Conservation (phyloP, 129 eudicot genomes). For the Chrysanthemum lavandulifolium region DNA sequence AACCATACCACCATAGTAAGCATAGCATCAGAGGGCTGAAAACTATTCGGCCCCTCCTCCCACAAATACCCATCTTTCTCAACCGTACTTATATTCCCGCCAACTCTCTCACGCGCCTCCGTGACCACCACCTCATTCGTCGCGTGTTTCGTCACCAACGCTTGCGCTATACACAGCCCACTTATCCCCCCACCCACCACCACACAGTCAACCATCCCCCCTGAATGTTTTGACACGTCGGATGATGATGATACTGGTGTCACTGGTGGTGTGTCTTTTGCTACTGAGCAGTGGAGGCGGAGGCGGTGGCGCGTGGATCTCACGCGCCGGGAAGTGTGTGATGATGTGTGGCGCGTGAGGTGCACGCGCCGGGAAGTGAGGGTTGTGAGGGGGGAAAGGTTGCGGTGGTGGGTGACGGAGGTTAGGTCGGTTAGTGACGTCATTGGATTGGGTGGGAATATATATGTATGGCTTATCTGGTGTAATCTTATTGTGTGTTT, state of each 20-base stretch:
- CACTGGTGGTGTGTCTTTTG: slow-evolving; percentile 33
- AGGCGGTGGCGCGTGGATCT: not conserved
- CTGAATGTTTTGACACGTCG: slow-evolving; percentile 14
- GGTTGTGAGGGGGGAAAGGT: no score
- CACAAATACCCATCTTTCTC: slow-evolving; percentile 77
- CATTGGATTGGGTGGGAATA: no score
- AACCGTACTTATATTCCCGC: slow-evolving; percentile 80
- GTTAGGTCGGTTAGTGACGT: no score
- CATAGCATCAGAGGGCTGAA: slow-evolving; percentile 88
- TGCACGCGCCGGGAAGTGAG: no score
- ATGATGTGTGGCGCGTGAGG: no score
- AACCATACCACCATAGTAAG: slow-evolving; percentile 46
- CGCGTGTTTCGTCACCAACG: slow-evolving; percentile 58
- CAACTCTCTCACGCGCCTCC: slow-evolving; percentile 80
- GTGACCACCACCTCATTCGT: slow-evolving; percentile 54
- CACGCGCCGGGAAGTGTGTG: no score
- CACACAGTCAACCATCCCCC: slow-evolving; percentile 58
- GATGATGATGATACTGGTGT: slow-evolving; percentile 21
- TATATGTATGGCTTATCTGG: no score
- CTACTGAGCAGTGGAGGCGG: slow-evolving; percentile 35
- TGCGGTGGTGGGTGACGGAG: no score
- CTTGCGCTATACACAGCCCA: slow-evolving; percentile 83
- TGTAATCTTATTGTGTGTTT: no score
- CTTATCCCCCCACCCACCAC: slow-evolving; percentile 84
- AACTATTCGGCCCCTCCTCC: slow-evolving; percentile 98